phyloP scores from a whole-genome alignment of 2,329 filamentous ascomycete genomes.

The Boeremia exigua region DNA sequence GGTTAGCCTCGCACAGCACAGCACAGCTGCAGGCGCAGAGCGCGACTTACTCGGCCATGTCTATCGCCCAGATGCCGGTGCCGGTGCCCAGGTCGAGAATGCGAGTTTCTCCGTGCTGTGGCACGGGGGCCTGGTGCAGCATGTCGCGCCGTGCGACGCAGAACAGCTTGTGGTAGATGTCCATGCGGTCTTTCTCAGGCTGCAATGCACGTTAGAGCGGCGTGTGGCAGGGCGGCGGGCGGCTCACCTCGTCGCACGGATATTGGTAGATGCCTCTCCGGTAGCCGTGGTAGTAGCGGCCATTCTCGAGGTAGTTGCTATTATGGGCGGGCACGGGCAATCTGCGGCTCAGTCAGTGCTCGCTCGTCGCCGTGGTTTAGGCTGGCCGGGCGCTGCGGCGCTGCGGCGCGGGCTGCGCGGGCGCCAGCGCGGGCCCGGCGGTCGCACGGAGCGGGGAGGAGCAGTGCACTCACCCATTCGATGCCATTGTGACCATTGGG shows the following conservation, averaged over 20 bases:
- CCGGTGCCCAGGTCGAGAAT: conserved; percentile 78
- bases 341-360: conserved; percentile 29
- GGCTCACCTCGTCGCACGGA: conserved; percentile 74
- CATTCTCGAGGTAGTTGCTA: conserved; percentile 66
- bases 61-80: conserved; percentile 89
- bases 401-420: conserved; percentile 10
- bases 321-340: conserved; percentile 49
- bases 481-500: conserved; percentile 53
- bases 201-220: conserved; percentile 43
- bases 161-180: conserved; percentile 82
- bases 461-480: conserved; percentile 50
- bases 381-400: conserved; percentile 5
- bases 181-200: conserved; percentile 77
- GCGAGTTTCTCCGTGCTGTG: conserved; percentile 51
- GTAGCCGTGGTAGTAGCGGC: conserved; percentile 72
- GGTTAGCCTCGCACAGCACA: conserved; percentile 36
- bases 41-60: conserved; percentile 74
- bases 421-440: conserved; percentile 10
- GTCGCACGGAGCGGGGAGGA: conserved; percentile 44
- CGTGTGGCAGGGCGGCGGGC: neutral
- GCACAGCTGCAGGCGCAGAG: conserved; percentile 23
- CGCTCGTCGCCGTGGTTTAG: neutral
- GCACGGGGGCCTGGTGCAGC: conserved; percentile 54
- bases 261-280: conserved; percentile 74
- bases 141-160: conserved; percentile 65